A percentile compares a stretch with the other conserved stretches of the same genome.
Evolutionary conservation across 2,329 filamentous ascomycete genomes (phyloP).

Genomic region (Calonectria pseudoreteaudii): DNA sequence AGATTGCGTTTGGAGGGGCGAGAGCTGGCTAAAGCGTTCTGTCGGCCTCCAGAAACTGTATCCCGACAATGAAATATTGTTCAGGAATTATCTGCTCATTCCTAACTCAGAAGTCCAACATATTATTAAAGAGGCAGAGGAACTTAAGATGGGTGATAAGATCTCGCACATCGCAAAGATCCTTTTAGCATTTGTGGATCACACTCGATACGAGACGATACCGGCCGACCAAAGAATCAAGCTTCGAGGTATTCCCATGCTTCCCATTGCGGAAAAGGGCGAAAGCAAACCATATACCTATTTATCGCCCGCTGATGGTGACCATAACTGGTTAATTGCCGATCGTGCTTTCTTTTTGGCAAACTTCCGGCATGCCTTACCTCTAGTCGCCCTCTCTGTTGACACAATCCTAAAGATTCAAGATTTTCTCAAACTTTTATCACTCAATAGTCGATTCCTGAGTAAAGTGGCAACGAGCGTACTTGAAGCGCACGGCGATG

Average conservation of each 20-base stretch:
- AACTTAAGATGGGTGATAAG: background rate
- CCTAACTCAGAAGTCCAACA: conserved; percentile 1
- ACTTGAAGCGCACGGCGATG: background rate
- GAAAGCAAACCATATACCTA: conserved; percentile 1
- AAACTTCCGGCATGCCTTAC: background rate
- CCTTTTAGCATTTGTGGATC: background rate
- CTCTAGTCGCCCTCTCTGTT: background rate
- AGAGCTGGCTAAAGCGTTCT: conserved; percentile 11
- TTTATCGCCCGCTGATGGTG: background rate
- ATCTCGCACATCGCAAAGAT: background rate
- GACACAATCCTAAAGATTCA: conserved; percentile 5
- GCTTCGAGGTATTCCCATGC: background rate
- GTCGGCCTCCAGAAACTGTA: conserved; percentile 3
- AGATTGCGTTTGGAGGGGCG: conserved; percentile 16
- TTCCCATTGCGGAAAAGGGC: background rate
- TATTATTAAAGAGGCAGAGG: conserved; percentile 15
- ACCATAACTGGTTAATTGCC: background rate
- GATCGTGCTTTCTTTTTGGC: conserved; percentile 1
- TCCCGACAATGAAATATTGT: conserved; percentile 15
- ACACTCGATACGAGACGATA: background rate
- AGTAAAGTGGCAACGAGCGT: conserved; percentile 8
- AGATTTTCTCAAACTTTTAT: background rate
- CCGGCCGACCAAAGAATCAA: background rate
- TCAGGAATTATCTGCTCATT: background rate
- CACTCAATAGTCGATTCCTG: background rate